Evolutionary conservation across 1,139 yeast species (phyloP), one percentile per base, ranked within the genome.

Genomic region (Casaregolazyma suthepensis): DNA sequence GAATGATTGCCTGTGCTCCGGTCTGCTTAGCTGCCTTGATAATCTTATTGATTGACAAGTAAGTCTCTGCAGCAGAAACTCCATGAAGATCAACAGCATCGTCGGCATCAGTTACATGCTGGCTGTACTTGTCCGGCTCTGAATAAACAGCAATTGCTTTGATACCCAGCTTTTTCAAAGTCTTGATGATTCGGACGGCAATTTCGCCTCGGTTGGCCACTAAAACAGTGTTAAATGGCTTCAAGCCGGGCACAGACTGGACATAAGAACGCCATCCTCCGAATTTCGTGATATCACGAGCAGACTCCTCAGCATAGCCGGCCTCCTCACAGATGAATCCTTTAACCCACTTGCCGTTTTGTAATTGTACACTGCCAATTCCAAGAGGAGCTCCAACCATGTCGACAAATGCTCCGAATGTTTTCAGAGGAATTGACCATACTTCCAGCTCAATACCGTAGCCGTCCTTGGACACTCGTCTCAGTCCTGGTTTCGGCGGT

Each of bases 191-290:
- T 67, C 99, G 78, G 38, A 90, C 97, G 2, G 99, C 97, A 65
- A 93, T 93, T 72, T 93, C 99, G 68, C 99, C 99, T 72, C 99
- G 82, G 74, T 93, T 93, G 40, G 99, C 98, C 54, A 93, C 95
- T 57, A 93, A 77, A 13, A 93, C 96, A 19, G 87, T 81, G 46
- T 83, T 77, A 71, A 91, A 91, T 0, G 93, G 95, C 68, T 79
- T 81, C 62, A 73, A 75, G 7, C 58, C 56, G 13, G 52, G 18
- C 29, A 35, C 45, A 35, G 54, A 48, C 15, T 71, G 77, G 47
- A 86, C 77, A 71, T 87, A 89, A 7, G 77, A 74, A 67, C 84
- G 83, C 93, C 96, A 93, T 10, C 97, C 96, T 45, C 97, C 97
- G 66, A 73, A 86, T 45, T 75, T 69, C 15, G 97, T 87, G 61